Conservation (phyloP, 2,329 filamentous ascomycete species). For the Sarocladiaceae sp. region DNA sequence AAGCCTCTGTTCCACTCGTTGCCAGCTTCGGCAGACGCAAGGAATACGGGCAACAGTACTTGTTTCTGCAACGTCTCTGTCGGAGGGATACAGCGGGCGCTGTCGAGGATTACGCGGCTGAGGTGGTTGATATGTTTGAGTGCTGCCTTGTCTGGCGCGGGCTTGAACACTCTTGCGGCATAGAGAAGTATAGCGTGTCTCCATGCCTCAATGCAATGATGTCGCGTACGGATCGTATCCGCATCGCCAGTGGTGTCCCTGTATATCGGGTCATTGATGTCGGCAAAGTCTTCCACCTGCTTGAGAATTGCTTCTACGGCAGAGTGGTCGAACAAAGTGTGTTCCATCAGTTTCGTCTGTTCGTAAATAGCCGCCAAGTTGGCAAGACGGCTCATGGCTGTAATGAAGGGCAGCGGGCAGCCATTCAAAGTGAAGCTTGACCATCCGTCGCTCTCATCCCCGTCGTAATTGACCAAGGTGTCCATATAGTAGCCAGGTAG, state of each 20-base stretch:
- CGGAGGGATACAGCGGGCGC: slow-evolving; percentile 23
- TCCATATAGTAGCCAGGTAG: background rate
- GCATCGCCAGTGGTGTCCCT: background rate
- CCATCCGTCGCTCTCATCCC: background rate
- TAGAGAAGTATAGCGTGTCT: slow-evolving; percentile 27
- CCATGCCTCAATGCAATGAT: slow-evolving; percentile 31
- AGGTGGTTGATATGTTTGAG: slow-evolving; percentile 16
- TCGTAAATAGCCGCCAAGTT: slow-evolving; percentile 3
- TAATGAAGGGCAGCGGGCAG: background rate
- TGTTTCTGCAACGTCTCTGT: slow-evolving; percentile 29
- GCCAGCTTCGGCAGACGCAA: slow-evolving; percentile 18
- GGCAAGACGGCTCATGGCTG: background rate
- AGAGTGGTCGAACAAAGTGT: slow-evolving; percentile 1
- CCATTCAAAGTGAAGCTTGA: slow-evolving; percentile 7
- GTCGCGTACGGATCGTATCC: slow-evolving; percentile 7
- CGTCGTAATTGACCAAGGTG: background rate
- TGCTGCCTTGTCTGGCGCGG: slow-evolving; percentile 12
- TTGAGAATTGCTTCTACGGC: background rate
- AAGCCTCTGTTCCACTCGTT: slow-evolving; percentile 4
- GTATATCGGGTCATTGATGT: background rate
- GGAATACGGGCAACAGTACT: slow-evolving; percentile 29
- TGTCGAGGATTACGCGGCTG: slow-evolving; percentile 23
- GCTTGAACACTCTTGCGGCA: slow-evolving; percentile 24
- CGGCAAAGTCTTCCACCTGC: background rate
- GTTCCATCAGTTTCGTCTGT: slow-evolving; percentile 6